Evolutionary conservation across 805 yeast species (phyloP).

Genomic region (Candida xiaguanensis): DNA sequence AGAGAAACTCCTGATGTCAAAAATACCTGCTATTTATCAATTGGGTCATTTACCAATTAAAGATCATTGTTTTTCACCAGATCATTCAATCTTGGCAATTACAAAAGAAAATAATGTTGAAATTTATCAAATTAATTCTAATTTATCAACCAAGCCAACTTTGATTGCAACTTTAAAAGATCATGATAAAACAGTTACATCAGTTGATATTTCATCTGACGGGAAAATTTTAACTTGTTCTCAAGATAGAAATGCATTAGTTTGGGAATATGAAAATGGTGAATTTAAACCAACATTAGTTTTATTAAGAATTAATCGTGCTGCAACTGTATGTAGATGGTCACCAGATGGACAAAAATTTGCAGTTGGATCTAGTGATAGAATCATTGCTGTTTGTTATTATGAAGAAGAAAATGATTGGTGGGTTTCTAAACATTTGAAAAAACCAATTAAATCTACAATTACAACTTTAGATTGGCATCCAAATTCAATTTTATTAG

Average conservation of each 20-base stretch:
- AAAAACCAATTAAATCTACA: slow-evolving; percentile 90
- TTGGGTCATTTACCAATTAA: slow-evolving; percentile 84
- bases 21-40: slow-evolving; percentile 44
- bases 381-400: slow-evolving; percentile 93
- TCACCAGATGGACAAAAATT: slow-evolving; percentile 92
- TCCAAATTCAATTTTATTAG: slow-evolving; percentile 82
- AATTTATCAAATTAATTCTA: slow-evolving; percentile 53
- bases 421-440: slow-evolving; percentile 99
- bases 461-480: slow-evolving; percentile 87
- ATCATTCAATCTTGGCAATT: slow-evolving; percentile 63
- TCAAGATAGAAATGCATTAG: slow-evolving; percentile 96
- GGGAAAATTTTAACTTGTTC: slow-evolving; percentile 95
- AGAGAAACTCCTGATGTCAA: slow-evolving; percentile 24
- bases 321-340: slow-evolving; percentile 94
- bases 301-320: slow-evolving; percentile 85
- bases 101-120: slow-evolving; percentile 77
- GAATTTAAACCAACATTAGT: slow-evolving; percentile 83
- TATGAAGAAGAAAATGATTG: slow-evolving; percentile 95
- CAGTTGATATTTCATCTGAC: slow-evolving; percentile 83
- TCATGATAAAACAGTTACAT: slow-evolving; percentile 92
- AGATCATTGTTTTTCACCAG: slow-evolving; percentile 84
- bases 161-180: slow-evolving; percentile 67
- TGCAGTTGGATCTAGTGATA: slow-evolving; percentile 95
- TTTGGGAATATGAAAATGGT: slow-evolving; percentile 72
- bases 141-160: slow-evolving; percentile 45